These are phyloP conservation scores for Guyanaporus albipodus DNA, from an alignment of 768 basidiomycete genomes.

Conservation along the genomic window DNA sequence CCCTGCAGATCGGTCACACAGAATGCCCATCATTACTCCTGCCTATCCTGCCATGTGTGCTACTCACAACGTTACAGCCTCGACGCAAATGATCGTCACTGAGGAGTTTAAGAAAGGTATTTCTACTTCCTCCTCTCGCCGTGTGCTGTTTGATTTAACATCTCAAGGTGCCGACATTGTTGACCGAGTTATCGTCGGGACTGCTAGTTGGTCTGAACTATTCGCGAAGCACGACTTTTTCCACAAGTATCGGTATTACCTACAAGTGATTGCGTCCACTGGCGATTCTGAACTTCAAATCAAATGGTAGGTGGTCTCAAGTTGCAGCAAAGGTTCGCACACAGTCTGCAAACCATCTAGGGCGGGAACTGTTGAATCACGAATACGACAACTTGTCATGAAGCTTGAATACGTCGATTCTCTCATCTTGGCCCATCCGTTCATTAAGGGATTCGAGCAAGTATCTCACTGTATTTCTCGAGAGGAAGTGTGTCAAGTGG, in stretches of 20 bases:
- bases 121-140: neutral
- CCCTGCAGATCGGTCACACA: conserved; percentile 87
- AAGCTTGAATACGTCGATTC: conserved; percentile 96
- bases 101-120: conserved; percentile 92
- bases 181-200: conserved; percentile 83
- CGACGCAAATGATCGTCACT: conserved; percentile 94
- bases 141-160: conserved; percentile 11
- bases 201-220: conserved; percentile 86
- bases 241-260: conserved; percentile 92
- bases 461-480: conserved; percentile 77
- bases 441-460: conserved; percentile 91
- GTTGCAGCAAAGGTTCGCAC: neutral
- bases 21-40: conserved; percentile 99
- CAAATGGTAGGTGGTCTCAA: conserved; percentile 69
- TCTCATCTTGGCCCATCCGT: conserved; percentile 89
- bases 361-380: conserved; percentile 98
- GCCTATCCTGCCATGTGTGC: conserved; percentile 99
- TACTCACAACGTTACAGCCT: conserved; percentile 95
- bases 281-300: conserved; percentile 79
- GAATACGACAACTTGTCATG: conserved; percentile 93
- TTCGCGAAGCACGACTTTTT: conserved; percentile 97
- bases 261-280: conserved; percentile 93
- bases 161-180: conserved; percentile 85
- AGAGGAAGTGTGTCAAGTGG: conserved; percentile 84
- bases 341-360: conserved; percentile 33